Evolutionary conservation across 2,329 filamentous ascomycete species (phyloP).

Genomic region (Ophiocordyceps sinensis): DNA sequence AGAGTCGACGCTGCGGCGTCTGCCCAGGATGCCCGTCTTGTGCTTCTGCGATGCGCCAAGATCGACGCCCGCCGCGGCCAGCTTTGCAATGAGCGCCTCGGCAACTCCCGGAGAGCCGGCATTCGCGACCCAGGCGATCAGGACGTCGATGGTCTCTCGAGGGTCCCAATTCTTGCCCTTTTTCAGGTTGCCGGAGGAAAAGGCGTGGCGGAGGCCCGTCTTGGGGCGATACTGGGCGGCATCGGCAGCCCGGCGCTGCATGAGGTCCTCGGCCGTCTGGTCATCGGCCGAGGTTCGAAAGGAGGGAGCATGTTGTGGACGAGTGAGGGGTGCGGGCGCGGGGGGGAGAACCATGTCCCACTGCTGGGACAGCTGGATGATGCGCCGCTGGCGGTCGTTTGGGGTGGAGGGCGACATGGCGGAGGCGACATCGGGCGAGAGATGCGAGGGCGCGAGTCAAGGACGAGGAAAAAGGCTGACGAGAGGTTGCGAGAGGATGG

Average conservation of each 20-base stretch:
- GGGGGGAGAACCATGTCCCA: conserved; percentile 31
- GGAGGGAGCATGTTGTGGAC: conserved; percentile 26
- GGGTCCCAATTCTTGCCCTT: conserved; percentile 38
- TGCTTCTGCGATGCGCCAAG: conserved; percentile 33
- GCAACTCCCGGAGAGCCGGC: conserved; percentile 37
- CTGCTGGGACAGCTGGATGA: conserved; percentile 34
- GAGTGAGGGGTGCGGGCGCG: conserved; percentile 22
- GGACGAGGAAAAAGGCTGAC: not conserved
- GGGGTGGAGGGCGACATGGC: conserved; percentile 16
- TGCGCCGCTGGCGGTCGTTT: conserved; percentile 29
- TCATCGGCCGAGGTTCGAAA: conserved; percentile 35
- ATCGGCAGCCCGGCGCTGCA: conserved; percentile 29
- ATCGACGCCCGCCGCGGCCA: conserved; percentile 34
- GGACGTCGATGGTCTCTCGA: conserved; percentile 35
- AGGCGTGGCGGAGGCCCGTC: conserved; percentile 22
- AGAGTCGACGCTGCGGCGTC: conserved; percentile 34
- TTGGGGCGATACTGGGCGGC: conserved; percentile 21
- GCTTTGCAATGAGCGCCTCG: conserved; percentile 37
- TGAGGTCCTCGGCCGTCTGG: conserved; percentile 35
- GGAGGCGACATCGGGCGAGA: not conserved
- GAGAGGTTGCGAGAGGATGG: not conserved
- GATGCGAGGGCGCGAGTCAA: not conserved
- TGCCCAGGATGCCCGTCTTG: conserved; percentile 30
- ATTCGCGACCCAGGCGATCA: conserved; percentile 33
- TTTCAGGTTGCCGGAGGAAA: conserved; percentile 22